Base-by-base conservation (phyloP, 371 early-diverging fungal species). In the Lichtheimia ramosa region DNA sequence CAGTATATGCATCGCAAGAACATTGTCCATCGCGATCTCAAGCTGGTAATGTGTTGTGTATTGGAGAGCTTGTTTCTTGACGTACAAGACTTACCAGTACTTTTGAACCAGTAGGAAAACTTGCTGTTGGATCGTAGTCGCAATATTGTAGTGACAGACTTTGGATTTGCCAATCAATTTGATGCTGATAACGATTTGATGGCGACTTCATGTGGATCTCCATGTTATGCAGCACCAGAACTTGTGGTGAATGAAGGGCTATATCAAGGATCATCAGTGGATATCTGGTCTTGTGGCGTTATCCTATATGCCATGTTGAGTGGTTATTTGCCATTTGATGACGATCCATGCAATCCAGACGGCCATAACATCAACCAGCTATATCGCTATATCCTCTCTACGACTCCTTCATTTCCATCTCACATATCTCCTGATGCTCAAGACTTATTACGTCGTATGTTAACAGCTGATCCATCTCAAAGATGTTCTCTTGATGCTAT, bases 161-260 rank as follows among this genome's bases (percentile, higher is more conserved):
- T 99, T 85, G 99, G 99, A 4, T 96, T 99, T 70, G 96, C 97
- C 18, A 99, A 99, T 74, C 90, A 94, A 70, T 95, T 92, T 59
- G 87, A 93, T 66, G 92, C 77, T 14, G 67, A 77, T 18, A 82
- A 82, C 56, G 90, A 91, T 61, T 74, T 96, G 48, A 87, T 96
- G 86, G 80, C 87, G 3, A 96, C 97, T 0, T 90, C 91, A n/a
- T 98, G 98, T 64, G 98, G 98, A 4, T 93, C 94, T 28, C 98
- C 98, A 2, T 96, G 96, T 77, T 98, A 97, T 74, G 98, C 98
- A 3, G 96, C 98, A 3, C 98, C 98, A 5, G 98, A 98, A 70
- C 79, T 98, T 42, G 97, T 97, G n/a, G 89, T 96, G 43, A 91
- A 89, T 59, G 93, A 95, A 49, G 94, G 94, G 14, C 75, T 92